Evolutionary conservation across 805 yeast genomes (phyloP).

Genomic region (Yamadazyma sp.): DNA sequence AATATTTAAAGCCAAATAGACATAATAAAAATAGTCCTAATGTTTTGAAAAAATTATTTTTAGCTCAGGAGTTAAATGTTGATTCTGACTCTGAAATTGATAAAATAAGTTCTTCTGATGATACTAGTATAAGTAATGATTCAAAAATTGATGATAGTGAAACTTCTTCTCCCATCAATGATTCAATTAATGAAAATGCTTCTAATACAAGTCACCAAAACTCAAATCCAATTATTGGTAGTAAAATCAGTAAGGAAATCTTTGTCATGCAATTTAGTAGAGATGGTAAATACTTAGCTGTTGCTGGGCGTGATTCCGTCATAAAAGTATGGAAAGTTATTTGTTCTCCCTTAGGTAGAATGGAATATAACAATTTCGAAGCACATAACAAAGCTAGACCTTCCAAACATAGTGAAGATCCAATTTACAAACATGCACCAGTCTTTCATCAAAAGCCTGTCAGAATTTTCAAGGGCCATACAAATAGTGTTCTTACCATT

Average conservation of each 20-base stretch:
- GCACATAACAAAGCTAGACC: conserved; percentile 3
- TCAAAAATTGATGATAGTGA: not conserved
- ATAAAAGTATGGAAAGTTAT: conserved; percentile 80
- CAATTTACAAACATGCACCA: conserved; percentile 55
- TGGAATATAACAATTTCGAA: conserved; percentile 33
- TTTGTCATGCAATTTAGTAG: conserved; percentile 70
- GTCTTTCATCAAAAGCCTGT: conserved; percentile 71
- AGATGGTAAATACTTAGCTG: conserved; percentile 82
- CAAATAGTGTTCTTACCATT: conserved; percentile 64
- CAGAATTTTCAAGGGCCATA: conserved; percentile 62
- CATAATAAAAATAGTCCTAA: conserved; percentile 45
- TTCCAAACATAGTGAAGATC: conserved; percentile 11
- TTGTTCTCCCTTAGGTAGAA: conserved; percentile 65
- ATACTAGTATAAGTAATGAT: not conserved
- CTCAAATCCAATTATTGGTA: not conserved
- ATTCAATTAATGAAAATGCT: no score
- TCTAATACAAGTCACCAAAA: not conserved
- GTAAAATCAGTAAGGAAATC: conserved; percentile 43
- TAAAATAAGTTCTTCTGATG: not conserved
- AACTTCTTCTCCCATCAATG: not conserved
- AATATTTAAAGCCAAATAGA: conserved; percentile 49
- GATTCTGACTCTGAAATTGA: conserved; percentile 10
- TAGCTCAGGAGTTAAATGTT: conserved; percentile 60
- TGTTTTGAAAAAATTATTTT: conserved; percentile 49
- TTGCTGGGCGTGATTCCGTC: conserved; percentile 74